Conservation (phyloP, 2,329 filamentous ascomycete genomes). For the Botryotinia convoluta region DNA sequence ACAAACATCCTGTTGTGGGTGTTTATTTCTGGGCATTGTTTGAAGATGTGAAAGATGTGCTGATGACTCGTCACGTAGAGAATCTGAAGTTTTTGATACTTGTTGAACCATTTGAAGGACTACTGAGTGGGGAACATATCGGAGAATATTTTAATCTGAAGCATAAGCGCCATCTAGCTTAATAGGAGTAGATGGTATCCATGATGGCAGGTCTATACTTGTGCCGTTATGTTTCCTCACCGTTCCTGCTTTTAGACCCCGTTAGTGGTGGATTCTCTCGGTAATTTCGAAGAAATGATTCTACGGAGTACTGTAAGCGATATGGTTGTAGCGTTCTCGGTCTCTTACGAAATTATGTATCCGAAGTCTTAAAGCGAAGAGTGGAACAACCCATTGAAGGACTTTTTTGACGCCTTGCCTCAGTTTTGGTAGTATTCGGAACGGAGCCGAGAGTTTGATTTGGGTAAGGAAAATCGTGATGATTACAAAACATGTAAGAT, state of each 20-base stretch:
- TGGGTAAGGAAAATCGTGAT: background rate
- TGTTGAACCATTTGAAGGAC: background rate
- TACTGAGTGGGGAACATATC: slow-evolving; percentile 14
- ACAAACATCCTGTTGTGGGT: slow-evolving; percentile 13
- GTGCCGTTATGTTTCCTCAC: background rate
- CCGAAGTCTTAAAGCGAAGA: background rate
- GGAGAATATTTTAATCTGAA: slow-evolving; percentile 22
- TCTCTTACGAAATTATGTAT: slow-evolving; percentile 3
- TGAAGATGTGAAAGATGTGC: slow-evolving; percentile 16
- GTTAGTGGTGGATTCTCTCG: slow-evolving; percentile 3
- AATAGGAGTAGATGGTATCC: background rate
- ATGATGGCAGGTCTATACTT: slow-evolving; percentile 8
- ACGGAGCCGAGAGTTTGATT: slow-evolving; percentile 8
- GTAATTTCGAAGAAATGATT: slow-evolving; percentile 4
- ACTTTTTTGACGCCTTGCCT: background rate
- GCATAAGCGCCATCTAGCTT: slow-evolving; percentile 16
- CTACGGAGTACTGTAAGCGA: slow-evolving; percentile 1
- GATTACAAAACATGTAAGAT: slow-evolving; percentile 12
- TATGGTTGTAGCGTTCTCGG: slow-evolving; percentile 11
- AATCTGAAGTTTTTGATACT: background rate
- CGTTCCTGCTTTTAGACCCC: slow-evolving; percentile 11
- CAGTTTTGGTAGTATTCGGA: background rate
- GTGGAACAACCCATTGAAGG: background rate
- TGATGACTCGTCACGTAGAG: slow-evolving; percentile 15
- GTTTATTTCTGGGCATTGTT: slow-evolving; percentile 19